phyloP scores from a whole-genome alignment of 2,329 filamentous ascomycete genomes.

The Aureobasidium mangrovei region DNA sequence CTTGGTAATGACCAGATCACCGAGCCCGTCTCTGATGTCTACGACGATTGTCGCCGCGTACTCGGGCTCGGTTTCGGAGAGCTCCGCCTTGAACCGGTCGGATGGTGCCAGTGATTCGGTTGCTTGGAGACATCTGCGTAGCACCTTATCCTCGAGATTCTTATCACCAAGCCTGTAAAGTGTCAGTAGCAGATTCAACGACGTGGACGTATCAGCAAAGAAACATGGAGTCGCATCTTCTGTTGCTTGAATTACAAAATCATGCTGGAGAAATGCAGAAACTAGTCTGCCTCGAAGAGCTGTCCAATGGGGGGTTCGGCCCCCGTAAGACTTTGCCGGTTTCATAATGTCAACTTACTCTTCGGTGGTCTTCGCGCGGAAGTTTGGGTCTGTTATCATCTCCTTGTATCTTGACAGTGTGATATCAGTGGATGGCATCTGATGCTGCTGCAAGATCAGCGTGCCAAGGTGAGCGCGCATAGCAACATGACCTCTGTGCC shows the following conservation, averaged over 20 bases:
- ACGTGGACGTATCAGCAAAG: no score
- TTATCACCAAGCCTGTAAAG: constrained; percentile 23
- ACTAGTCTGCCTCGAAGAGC: no score
- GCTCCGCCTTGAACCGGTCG: constrained; percentile 17
- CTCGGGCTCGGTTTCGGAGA: constrained; percentile 22
- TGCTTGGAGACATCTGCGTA: constrained; percentile 18
- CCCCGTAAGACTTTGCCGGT: neutral
- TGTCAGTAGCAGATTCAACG: constrained; percentile 13
- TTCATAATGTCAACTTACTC: constrained; percentile 21
- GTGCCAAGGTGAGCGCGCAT: constrained; percentile 30
- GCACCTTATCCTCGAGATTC: constrained; percentile 17
- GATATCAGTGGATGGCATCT: constrained; percentile 16
- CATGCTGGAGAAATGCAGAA: no score
- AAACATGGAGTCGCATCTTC: no score
- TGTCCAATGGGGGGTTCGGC: no score
- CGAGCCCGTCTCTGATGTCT: constrained; percentile 16
- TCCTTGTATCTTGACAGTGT: constrained; percentile 24
- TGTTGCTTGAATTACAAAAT: no score
- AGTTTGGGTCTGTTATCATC: constrained; percentile 25
- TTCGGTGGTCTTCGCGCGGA: constrained; percentile 23
- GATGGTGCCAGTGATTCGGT: constrained; percentile 20
- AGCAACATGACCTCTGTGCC: constrained; percentile 26
- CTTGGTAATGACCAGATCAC: constrained; percentile 20
- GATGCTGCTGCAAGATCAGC: constrained; percentile 23
- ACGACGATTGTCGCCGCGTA: constrained; percentile 26